These are phyloP conservation scores for Colletotrichum sp. DNA, from an alignment of 2,329 filamentous ascomycete genomes.

Conservation along the genomic window DNA sequence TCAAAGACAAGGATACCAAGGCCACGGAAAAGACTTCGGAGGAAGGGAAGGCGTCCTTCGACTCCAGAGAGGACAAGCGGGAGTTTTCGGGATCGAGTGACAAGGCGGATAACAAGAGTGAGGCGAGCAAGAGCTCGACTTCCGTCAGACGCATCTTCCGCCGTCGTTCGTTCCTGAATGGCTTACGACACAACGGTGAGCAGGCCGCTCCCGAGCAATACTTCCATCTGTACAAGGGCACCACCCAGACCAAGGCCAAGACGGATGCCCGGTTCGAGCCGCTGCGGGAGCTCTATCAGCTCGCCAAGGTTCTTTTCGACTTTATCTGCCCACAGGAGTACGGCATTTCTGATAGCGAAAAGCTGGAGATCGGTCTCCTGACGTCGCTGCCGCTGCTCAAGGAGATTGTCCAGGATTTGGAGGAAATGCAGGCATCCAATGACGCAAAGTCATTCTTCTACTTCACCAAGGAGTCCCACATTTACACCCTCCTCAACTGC, in stretches of 20 bases:
- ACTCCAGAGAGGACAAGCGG: constrained; percentile 36
- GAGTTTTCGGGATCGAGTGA: constrained; percentile 40
- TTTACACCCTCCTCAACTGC: constrained; percentile 97
- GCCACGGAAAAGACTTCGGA: constrained; percentile 41
- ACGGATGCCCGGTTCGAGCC: constrained; percentile 85
- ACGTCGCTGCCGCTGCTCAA: constrained; percentile 93
- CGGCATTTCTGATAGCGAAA: constrained; percentile 92
- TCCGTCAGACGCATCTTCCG: constrained; percentile 60
- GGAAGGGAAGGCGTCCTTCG: constrained; percentile 43
- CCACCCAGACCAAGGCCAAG: constrained; percentile 76
- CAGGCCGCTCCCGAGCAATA: constrained; percentile 73
- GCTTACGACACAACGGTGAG: constrained; percentile 52
- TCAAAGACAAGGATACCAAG: constrained; percentile 38
- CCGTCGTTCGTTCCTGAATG: constrained; percentile 64
- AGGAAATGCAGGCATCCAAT: constrained; percentile 94
- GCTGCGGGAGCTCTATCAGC: constrained; percentile 88
- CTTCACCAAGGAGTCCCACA: constrained; percentile 98
- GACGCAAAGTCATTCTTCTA: constrained; percentile 98
- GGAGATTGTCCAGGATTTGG: constrained; percentile 95
- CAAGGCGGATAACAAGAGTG: constrained; percentile 45
- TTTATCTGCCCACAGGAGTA: constrained; percentile 99
- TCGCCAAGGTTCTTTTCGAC: constrained; percentile 95
- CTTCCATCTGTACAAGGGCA: constrained; percentile 88
- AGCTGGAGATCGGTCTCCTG: constrained; percentile 95
- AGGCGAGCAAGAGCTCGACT: constrained; percentile 32